Evolutionary conservation across 1,284 basidiomycete genomes (phyloP).

Genomic region (Lentinula novae-zelandiae): DNA sequence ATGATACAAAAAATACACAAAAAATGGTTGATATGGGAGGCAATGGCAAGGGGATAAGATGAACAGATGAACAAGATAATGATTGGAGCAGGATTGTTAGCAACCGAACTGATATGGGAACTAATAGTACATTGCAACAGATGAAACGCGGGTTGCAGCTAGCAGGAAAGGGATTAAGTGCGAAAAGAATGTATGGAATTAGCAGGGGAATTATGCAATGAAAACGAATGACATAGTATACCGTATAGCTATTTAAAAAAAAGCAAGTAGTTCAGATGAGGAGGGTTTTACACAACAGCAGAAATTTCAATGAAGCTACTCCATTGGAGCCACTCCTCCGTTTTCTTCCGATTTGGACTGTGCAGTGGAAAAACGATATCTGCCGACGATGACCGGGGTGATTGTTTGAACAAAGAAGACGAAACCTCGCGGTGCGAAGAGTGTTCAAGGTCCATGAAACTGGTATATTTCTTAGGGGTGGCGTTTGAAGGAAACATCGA

Average conservation of each 20-base stretch:
- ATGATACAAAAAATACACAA: background rate
- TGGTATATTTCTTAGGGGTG: background rate
- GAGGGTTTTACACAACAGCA: background rate
- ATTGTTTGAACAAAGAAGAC: background rate
- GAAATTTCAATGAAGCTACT: conserved; percentile 12
- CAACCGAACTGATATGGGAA: background rate
- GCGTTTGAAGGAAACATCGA: conserved; percentile 8
- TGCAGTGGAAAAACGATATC: background rate
- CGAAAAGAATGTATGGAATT: background rate
- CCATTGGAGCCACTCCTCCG: conserved; percentile 8
- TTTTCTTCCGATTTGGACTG: background rate
- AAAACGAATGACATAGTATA: background rate
- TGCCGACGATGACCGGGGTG: background rate
- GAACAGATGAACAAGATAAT: background rate
- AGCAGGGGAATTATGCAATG: background rate
- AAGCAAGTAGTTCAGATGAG: background rate
- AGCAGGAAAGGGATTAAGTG: background rate
- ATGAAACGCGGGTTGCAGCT: background rate
- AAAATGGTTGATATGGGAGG: background rate
- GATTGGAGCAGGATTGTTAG: background rate
- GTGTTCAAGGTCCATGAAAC: conserved; percentile 11
- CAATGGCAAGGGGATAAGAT: background rate
- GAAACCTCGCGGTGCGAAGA: background rate
- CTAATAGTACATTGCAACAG: background rate
- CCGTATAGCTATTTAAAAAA: background rate